Evolutionary conservation across 1,284 basidiomycete species (phyloP), one percentile per base, ranked within the genome.

Genomic region (Puccinia coronata): DNA sequence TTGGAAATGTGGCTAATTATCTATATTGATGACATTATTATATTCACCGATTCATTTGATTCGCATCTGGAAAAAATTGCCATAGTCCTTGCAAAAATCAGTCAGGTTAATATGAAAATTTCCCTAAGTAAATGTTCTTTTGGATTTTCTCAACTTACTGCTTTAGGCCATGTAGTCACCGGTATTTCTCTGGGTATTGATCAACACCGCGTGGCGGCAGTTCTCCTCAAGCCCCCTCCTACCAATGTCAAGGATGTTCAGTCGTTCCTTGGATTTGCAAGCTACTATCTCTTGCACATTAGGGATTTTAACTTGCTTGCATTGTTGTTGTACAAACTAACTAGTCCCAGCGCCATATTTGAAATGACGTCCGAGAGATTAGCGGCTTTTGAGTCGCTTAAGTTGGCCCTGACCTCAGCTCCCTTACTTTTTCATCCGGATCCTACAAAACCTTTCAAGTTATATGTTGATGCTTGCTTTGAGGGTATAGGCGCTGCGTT

Each of bases 11-110:
- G 63, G 41, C n/a, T 69, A 11, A 53, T 78, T 2, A 51, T 78
- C 1, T 78, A 78, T 41, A 78, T 78, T 28, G 76, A 78, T 55
- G 63, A 78, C 41, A 78, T 78, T 25, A 70, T 69, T 0, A 55
- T 78, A 34, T 78, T 51, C 23, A 20, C 23, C 23, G 25, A 78
- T 0, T 14, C 1, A 4, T 67, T 41, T 41, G 49, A 78, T 0
- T 47, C 69, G 0, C 63, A 78, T 43, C 1, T 65, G 6, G 8
- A 55, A 0, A 31, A 23, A 47, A 20, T 69, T 16, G 31, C 2
- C 1, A 41, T 34, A 28, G 63, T 67, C 1, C 20, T 77, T 2
- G 1, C 43, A 12, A 77, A 31, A 67, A 36, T 77, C 2, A 51
- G 5, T 11, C 5, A 65, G 2, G 53, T 77, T 8, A 49, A 65